phyloP scores from a whole-genome alignment of 495 filamentous ascomycete species.

The Cairneyella variabilis region DNA sequence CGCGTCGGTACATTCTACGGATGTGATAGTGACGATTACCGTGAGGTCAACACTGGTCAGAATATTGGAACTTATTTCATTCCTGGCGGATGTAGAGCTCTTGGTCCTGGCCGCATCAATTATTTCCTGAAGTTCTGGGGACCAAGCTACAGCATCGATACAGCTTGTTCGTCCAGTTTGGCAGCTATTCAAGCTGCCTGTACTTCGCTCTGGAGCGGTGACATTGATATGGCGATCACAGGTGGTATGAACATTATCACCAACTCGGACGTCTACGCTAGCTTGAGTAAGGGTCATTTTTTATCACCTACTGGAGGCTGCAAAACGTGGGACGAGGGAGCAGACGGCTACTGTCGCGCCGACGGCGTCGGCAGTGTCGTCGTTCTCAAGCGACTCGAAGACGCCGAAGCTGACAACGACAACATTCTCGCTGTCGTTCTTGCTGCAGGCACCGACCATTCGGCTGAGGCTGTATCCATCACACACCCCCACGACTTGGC shows the following conservation, averaged over 20 bases:
- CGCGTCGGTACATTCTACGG: slow-evolving; percentile 90
- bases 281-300: slow-evolving; percentile 57
- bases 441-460: slow-evolving; percentile 68
- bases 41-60: slow-evolving; percentile 82
- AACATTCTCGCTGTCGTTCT: slow-evolving; percentile 65
- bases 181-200: slow-evolving; percentile 69
- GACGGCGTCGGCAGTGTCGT: slow-evolving; percentile 68
- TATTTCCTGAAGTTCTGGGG: slow-evolving; percentile 86
- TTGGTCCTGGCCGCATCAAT: slow-evolving; percentile 76
- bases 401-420: slow-evolving; percentile 70
- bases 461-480: slow-evolving; percentile 71
- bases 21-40: slow-evolving; percentile 86
- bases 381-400: slow-evolving; percentile 71
- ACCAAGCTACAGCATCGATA: slow-evolving; percentile 77
- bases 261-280: slow-evolving; percentile 79
- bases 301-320: slow-evolving; percentile 37
- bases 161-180: slow-evolving; percentile 78
- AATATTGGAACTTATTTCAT: slow-evolving; percentile 92
- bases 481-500: slow-evolving; percentile 73
- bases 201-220: slow-evolving; percentile 65
- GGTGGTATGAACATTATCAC: slow-evolving; percentile 75
- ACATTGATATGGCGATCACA: slow-evolving; percentile 52
- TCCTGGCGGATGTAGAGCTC: slow-evolving; percentile 83
- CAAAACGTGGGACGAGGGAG: slow-evolving; percentile 43
- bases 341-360: slow-evolving; percentile 71